A percentile compares a stretch with the other conserved stretches of the same genome.
Evolutionary conservation across 2,329 filamentous ascomycete species (phyloP).

Genomic region (Lomentospora prolificans): DNA sequence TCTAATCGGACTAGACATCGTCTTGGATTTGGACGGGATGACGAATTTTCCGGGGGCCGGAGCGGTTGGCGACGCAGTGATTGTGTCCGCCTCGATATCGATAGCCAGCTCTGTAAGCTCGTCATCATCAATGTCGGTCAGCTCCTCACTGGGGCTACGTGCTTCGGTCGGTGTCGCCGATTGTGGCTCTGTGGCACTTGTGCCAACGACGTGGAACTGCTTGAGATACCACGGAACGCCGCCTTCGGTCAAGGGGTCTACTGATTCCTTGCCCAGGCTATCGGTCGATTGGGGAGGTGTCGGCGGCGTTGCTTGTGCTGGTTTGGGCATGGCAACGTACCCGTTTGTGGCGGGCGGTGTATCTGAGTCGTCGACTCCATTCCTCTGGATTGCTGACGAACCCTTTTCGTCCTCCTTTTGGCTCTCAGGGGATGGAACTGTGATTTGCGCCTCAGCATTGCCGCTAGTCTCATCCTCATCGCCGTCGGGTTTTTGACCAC

Average conservation of each 20-base stretch:
- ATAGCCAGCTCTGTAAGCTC: constrained; percentile 63
- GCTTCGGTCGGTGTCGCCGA: constrained; percentile 57
- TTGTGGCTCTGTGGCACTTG: constrained; percentile 62
- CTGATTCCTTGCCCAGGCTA: constrained; percentile 38
- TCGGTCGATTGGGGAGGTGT: constrained; percentile 60
- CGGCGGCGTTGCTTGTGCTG: constrained; percentile 38
- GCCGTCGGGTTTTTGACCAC: neutral
- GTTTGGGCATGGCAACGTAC: constrained; percentile 25
- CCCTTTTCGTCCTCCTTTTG: neutral
- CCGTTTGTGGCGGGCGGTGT: constrained; percentile 40
- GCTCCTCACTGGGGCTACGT: constrained; percentile 66
- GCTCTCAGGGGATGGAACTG: constrained; percentile 1
- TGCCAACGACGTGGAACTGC: constrained; percentile 68
- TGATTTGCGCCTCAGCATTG: neutral
- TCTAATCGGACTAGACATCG: neutral
- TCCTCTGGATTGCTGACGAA: neutral
- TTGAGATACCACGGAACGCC: constrained; percentile 85
- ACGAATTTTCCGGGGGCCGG: neutral
- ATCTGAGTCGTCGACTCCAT: constrained; percentile 14
- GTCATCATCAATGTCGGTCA: constrained; percentile 88
- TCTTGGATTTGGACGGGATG: neutral
- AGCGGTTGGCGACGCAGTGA: constrained; percentile 2
- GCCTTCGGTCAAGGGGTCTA: constrained; percentile 54
- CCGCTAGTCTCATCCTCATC: neutral
- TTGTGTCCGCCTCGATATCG: constrained; percentile 32